These are phyloP conservation scores for Phytopythium oedochilum DNA, from an alignment of 352 stramenopile species.

Conservation along the genomic window DNA sequence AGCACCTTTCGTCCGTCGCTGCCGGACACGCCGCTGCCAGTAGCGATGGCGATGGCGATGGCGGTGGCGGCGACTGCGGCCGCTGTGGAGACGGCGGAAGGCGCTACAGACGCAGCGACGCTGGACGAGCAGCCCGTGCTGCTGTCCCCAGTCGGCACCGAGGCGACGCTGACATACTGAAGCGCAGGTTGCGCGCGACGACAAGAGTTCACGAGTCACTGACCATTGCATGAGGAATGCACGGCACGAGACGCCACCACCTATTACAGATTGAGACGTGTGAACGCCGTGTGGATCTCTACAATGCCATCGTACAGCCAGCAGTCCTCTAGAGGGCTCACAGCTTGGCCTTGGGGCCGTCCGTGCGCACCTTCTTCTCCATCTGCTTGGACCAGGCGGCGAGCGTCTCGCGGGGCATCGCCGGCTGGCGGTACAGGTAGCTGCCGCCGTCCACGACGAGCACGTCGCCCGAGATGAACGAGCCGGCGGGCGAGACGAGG, in stretches of 20 bases:
- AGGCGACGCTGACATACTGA: too few relatives aligned
- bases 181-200: too few relatives aligned
- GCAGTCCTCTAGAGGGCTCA: too few relatives aligned
- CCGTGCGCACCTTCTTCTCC: conserved; percentile 58
- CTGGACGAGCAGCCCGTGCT: neutral
- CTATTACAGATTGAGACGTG: too few relatives aligned
- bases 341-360: conserved; percentile 42
- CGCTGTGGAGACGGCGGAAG: neutral
- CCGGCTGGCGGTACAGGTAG: conserved; percentile 74
- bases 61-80: too few relatives aligned
- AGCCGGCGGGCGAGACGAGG: conserved; percentile 67
- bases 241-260: too few relatives aligned
- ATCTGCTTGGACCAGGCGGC: conserved; percentile 72
- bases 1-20: conserved; percentile 62
- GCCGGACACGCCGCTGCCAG: conserved; percentile 48
- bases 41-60: conserved; percentile 13
- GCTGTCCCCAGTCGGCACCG: neutral
- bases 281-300: too few relatives aligned
- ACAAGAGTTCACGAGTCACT: too few relatives aligned
- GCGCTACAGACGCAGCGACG: neutral
- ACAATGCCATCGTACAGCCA: too few relatives aligned
- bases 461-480: conserved; percentile 80
- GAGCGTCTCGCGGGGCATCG: conserved; percentile 70
- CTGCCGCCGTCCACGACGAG: conserved; percentile 82
- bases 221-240: too few relatives aligned